A percentile compares a stretch with the other conserved stretches of the same genome.
Conservation (phyloP, 2,329 filamentous ascomycete species). For the Chaetomium globosum region DNA sequence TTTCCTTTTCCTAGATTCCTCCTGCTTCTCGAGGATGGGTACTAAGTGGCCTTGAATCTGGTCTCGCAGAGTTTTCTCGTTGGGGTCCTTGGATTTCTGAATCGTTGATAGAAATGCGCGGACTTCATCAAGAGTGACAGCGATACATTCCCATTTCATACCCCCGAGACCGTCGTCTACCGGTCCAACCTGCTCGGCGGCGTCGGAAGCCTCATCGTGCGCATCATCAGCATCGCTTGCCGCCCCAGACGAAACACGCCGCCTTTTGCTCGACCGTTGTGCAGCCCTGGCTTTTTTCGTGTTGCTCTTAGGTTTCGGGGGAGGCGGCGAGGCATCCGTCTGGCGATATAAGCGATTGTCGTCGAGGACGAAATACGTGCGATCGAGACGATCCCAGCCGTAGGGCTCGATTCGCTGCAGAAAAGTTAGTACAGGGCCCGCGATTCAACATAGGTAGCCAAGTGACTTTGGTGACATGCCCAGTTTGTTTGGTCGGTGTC, state of each 20-base stretch:
- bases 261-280: conserved; percentile 71
- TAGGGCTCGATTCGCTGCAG: conserved; percentile 72
- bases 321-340: conserved; percentile 71
- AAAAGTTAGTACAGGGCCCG: not conserved
- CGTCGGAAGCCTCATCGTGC: conserved; percentile 41
- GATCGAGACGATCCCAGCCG: conserved; percentile 86
- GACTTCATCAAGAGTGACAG: conserved; percentile 78
- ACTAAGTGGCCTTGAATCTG: conserved; percentile 77
- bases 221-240: conserved; percentile 45
- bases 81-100: conserved; percentile 74
- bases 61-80: conserved; percentile 77
- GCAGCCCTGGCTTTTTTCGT: conserved; percentile 66
- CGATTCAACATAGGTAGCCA: not conserved
- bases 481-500: conserved; percentile 80
- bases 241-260: conserved; percentile 56
- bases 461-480: conserved; percentile 60
- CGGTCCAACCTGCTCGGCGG: conserved; percentile 39
- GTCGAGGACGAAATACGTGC: conserved; percentile 86
- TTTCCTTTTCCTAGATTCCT: conserved; percentile 72
- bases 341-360: conserved; percentile 91
- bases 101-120: conserved; percentile 70
- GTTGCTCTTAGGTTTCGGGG: conserved; percentile 64
- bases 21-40: conserved; percentile 79
- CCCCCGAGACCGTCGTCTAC: conserved; percentile 70
- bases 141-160: conserved; percentile 89